phyloP scores from a whole-genome alignment of 2,329 filamentous ascomycete genomes.

The Aspergillus terreus region DNA sequence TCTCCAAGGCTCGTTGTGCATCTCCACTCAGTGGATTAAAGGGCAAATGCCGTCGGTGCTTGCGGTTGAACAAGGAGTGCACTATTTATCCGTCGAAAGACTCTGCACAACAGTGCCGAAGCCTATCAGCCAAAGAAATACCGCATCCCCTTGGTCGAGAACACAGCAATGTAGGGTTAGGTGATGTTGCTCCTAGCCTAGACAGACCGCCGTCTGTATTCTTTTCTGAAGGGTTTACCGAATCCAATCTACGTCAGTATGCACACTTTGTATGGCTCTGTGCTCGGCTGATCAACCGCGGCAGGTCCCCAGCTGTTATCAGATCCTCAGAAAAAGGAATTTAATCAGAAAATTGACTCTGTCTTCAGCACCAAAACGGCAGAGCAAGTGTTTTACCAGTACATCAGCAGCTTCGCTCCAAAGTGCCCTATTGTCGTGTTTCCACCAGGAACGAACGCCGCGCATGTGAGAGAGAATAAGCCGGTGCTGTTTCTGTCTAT shows the following conservation, averaged over 20 bases:
- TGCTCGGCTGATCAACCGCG: neutral
- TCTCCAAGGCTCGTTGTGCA: neutral
- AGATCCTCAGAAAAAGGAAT: neutral
- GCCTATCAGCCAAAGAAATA: too few relatives aligned
- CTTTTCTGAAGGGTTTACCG: neutral
- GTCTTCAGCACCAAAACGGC: neutral
- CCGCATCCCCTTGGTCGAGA: too few relatives aligned
- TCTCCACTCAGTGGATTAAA: neutral
- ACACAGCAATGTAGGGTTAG: too few relatives aligned
- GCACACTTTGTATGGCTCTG: too few relatives aligned
- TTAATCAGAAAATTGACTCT: neutral
- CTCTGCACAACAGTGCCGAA: neutral
- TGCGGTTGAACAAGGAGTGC: neutral
- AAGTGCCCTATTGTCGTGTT: conserved; percentile 9
- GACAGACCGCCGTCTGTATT: neutral
- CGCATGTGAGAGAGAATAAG: neutral
- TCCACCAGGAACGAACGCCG: conserved; percentile 2
- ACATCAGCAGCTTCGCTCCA: conserved; percentile 6
- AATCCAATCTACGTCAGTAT: neutral
- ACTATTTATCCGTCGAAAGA: neutral
- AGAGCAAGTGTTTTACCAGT: conserved; percentile 5
- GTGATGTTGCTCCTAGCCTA: neutral
- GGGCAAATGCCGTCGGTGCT: neutral
- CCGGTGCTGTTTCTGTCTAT: conserved; percentile 4
- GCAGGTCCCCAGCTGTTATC: neutral